Evolutionary conservation across 495 filamentous ascomycete species (phyloP).

Genomic region (Hypoxylon intermedium): DNA sequence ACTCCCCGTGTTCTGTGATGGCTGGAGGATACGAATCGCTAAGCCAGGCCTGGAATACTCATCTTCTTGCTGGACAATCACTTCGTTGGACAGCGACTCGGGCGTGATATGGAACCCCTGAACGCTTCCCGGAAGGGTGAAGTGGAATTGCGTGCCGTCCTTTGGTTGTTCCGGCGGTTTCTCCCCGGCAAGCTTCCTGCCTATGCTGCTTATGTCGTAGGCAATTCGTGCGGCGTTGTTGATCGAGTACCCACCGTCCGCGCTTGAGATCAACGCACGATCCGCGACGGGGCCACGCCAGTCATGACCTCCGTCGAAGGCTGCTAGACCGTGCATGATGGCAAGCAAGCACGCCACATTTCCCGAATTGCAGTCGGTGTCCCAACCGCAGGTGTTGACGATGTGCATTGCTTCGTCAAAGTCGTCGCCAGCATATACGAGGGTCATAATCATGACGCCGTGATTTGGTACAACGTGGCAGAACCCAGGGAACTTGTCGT

Average conservation of each 20-base stretch:
- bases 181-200: conserved; percentile 23
- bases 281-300: conserved; percentile 44
- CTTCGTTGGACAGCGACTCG: too few relatives aligned
- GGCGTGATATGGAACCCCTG: too few relatives aligned
- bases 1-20: too few relatives aligned
- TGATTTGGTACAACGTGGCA: conserved; percentile 47
- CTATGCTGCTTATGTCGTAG: conserved; percentile 37
- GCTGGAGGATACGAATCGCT: conserved; percentile 20
- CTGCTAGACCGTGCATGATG: conserved; percentile 42
- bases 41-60: conserved; percentile 33
- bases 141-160: conserved; percentile 44
- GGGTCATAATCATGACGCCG: conserved; percentile 42
- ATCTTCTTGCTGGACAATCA: too few relatives aligned
- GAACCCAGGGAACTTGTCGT: conserved; percentile 41
- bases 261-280: conserved; percentile 43
- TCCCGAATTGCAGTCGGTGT: conserved; percentile 46
- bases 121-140: conserved; percentile 42
- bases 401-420: conserved; percentile 47
- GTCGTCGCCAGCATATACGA: conserved; percentile 37
- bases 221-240: conserved; percentile 45
- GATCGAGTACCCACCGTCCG: conserved; percentile 46
- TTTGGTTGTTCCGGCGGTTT: conserved; percentile 31
- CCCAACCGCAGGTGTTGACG: conserved; percentile 46
- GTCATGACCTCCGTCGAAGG: conserved; percentile 33
- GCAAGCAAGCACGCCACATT: conserved; percentile 43